phyloP scores from a whole-genome alignment of 208 protist genomes.

The Porcisia deanei region DNA sequence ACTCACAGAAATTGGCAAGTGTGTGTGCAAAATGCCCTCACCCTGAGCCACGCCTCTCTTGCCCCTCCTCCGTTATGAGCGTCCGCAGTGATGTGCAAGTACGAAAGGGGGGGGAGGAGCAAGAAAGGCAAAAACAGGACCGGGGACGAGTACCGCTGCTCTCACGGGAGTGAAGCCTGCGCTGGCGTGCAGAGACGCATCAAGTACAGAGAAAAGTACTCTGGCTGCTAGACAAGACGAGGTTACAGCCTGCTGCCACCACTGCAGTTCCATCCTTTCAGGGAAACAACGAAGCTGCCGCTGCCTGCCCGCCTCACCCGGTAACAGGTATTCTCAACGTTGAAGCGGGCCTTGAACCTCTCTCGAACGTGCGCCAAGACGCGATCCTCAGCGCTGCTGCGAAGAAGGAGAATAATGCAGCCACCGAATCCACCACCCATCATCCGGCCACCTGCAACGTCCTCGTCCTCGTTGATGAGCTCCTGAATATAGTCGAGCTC shows the following conservation, averaged over 20 bases:
- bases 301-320: slow-evolving; percentile 42
- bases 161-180: not conserved
- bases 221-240: not conserved
- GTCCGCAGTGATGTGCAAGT: too few species aligned
- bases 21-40: too few species aligned
- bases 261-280: slow-evolving; percentile 15
- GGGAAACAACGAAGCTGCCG: slow-evolving; percentile 54
- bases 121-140: too few species aligned
- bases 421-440: slow-evolving; percentile 93
- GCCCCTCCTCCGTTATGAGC: too few species aligned
- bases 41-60: too few species aligned
- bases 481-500: slow-evolving; percentile 85
- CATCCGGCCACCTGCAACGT: slow-evolving; percentile 82
- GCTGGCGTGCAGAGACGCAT: not conserved
- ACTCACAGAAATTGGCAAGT: too few species aligned
- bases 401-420: slow-evolving; percentile 75
- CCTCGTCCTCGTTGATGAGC: slow-evolving; percentile 54
- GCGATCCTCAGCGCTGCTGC: slow-evolving; percentile 45
- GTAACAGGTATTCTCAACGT: slow-evolving; percentile 59
- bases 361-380: slow-evolving; percentile 53
- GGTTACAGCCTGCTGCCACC: not conserved
- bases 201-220: not conserved
- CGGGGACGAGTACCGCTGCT: too few species aligned
- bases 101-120: too few species aligned
- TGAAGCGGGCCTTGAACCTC: slow-evolving; percentile 58